Evolutionary conservation across 306 rosid genomes (phyloP).

Genomic region (Prosopis cineraria): DNA sequence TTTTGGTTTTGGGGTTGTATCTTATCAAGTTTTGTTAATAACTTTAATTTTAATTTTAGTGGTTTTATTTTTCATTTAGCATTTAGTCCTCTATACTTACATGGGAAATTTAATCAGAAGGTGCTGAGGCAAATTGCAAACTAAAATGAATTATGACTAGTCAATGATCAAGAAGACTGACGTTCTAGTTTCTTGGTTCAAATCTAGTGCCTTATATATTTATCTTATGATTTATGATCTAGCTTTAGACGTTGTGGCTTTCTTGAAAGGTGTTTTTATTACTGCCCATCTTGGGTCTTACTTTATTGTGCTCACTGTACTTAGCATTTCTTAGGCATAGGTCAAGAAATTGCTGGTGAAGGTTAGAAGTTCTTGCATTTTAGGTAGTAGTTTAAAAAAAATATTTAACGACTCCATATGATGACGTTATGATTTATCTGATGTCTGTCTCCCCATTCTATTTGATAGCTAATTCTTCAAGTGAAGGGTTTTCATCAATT

Average conservation of each 20-base stretch:
- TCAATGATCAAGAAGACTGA: no score
- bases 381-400: background rate
- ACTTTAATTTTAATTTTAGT: constrained; percentile 15
- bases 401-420: background rate
- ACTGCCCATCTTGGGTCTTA: background rate
- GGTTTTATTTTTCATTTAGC: background rate
- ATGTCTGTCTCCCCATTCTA: background rate
- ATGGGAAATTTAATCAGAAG: background rate
- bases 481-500: background rate
- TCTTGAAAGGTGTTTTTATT: background rate
- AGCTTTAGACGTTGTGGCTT: background rate
- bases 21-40: background rate
- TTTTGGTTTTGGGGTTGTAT: constrained; percentile 9
- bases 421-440: background rate
- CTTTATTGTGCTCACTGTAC: background rate
- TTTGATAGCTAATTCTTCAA: background rate
- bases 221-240: background rate
- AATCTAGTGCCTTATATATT: background rate
- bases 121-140: background rate
- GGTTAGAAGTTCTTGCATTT: background rate
- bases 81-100: background rate
- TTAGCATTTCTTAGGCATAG: background rate
- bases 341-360: background rate
- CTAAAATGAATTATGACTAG: background rate
- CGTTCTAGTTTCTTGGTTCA: background rate